These are phyloP conservation scores for Neonectria hederae DNA, from an alignment of 2,329 filamentous ascomycete species.

Conservation along the genomic window DNA sequence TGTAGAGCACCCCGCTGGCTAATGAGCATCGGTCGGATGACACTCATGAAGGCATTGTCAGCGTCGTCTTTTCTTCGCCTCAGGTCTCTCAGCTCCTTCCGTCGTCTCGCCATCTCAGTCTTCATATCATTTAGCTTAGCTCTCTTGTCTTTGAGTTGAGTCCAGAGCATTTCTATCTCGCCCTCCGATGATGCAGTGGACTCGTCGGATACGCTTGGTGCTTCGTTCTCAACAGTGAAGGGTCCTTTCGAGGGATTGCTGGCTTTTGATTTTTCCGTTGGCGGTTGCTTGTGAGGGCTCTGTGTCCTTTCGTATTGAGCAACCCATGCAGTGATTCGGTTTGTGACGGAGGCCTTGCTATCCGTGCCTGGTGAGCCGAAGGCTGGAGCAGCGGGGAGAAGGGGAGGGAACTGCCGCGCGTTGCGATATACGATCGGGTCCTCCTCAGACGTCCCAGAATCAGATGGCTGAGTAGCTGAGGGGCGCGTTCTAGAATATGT, in stretches of 20 bases:
- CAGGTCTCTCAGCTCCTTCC: slow-evolving; percentile 45
- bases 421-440: slow-evolving; percentile 44
- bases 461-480: slow-evolving; percentile 31
- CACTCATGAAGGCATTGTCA: slow-evolving; percentile 53
- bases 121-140: slow-evolving; percentile 43
- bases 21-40: slow-evolving; percentile 50
- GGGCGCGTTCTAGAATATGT: slow-evolving; percentile 38
- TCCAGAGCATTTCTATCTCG: slow-evolving; percentile 49
- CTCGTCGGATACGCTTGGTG: not conserved
- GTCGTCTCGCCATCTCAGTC: slow-evolving; percentile 45
- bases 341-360: slow-evolving; percentile 44
- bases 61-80: slow-evolving; percentile 48
- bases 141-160: slow-evolving; percentile 48
- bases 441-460: slow-evolving; percentile 41
- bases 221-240: slow-evolving; percentile 26
- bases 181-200: slow-evolving; percentile 42
- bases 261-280: slow-evolving; percentile 12
- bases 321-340: slow-evolving; percentile 48
- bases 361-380: slow-evolving; percentile 33
- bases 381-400: slow-evolving; percentile 42
- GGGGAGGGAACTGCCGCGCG: slow-evolving; percentile 46
- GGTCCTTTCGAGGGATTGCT: slow-evolving; percentile 17
- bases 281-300: slow-evolving; percentile 33
- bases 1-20: slow-evolving; percentile 34
- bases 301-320: slow-evolving; percentile 44